These are phyloP conservation scores for Debaryomyces coudertii DNA, from an alignment of 1,139 yeast genomes.

Conservation along the genomic window DNA sequence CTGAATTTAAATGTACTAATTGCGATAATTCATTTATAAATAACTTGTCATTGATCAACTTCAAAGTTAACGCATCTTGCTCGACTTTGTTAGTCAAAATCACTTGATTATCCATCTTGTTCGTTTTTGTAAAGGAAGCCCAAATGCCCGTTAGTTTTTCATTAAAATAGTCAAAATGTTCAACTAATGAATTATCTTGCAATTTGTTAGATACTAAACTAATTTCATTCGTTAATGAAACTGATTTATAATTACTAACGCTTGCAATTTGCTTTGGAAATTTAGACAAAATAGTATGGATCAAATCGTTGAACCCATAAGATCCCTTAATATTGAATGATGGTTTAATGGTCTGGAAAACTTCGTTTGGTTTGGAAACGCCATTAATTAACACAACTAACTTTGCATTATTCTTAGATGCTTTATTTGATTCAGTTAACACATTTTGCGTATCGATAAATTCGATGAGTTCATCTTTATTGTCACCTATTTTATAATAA, in stretches of 20 bases:
- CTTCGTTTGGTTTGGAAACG: constrained; percentile 31
- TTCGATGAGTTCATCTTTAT: constrained; percentile 28
- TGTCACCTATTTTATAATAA: constrained; percentile 34
- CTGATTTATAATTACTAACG: constrained; percentile 11
- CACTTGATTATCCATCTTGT: constrained; percentile 10
- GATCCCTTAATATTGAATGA: constrained; percentile 21
- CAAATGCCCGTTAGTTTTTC: constrained; percentile 39
- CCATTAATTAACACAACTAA: constrained; percentile 46
- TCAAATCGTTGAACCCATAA: constrained; percentile 13
- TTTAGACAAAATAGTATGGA: constrained; percentile 19
- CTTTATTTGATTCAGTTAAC: constrained; percentile 1
- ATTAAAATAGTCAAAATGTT: constrained; percentile 38
- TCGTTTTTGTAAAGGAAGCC: constrained; percentile 29
- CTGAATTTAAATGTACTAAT: constrained; percentile 38
- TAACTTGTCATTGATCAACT: constrained; percentile 43
- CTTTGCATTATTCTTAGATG: constrained; percentile 25
- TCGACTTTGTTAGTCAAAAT: constrained; percentile 12
- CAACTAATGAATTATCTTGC: constrained; percentile 24
- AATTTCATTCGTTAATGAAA: constrained; percentile 39
- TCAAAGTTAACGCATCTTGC: constrained; percentile 17
- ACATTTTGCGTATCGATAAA: constrained; percentile 29
- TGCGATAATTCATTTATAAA: constrained; percentile 54
- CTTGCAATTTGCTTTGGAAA: constrained; percentile 22
- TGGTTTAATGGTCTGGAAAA: constrained; percentile 24
- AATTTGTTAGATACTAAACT: constrained; percentile 27